Conservation (phyloP, 305 asterid genomes). For the Coffea humblotiana region DNA sequence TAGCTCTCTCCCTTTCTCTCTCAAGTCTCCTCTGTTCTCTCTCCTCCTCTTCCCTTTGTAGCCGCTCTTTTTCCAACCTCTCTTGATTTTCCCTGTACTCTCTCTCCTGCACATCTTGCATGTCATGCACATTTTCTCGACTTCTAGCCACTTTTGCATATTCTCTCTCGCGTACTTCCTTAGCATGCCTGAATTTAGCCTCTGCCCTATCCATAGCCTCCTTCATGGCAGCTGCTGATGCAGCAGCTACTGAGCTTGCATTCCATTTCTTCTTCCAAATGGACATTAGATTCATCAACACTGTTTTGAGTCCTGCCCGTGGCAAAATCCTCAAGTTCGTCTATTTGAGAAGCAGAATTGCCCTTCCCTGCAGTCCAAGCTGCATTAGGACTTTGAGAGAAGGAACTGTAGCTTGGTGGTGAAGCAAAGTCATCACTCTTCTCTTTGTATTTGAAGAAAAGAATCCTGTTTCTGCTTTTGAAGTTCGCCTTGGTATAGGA, state of each 20-base stretch:
- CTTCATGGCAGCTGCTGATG: conserved; percentile 98
- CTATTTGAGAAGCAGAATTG: conserved; percentile 69
- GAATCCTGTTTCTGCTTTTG: conserved; percentile 51
- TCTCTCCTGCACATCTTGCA: conserved; percentile 50
- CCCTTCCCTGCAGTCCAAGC: conserved; percentile 48
- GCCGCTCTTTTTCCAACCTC: conserved; percentile 67
- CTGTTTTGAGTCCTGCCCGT: conserved; percentile 57
- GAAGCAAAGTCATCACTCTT: conserved; percentile 59
- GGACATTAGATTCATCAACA: conserved; percentile 49
- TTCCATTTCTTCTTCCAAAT: conserved; percentile 57
- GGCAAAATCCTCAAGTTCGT: conserved; percentile 92
- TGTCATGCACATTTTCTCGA: conserved; percentile 49
- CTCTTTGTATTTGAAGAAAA: conserved; percentile 53
- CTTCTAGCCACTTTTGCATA: conserved; percentile 73
- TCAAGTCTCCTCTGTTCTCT: conserved; percentile 76
- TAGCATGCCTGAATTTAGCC: conserved; percentile 94
- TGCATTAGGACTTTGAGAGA: conserved; percentile 51
- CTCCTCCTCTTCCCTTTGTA: conserved; percentile 78
- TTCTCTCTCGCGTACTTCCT: conserved; percentile 96
- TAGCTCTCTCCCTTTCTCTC: conserved; percentile 61
- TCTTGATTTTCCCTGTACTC: conserved; percentile 70
- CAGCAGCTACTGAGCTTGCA: conserved; percentile 81
- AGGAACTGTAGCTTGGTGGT: conserved; percentile 46
- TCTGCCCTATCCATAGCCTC: conserved; percentile 99
- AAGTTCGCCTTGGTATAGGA: conserved; percentile 65